Base-by-base conservation (phyloP, 495 filamentous ascomycete genomes). In the Penicillium riverlandense region DNA sequence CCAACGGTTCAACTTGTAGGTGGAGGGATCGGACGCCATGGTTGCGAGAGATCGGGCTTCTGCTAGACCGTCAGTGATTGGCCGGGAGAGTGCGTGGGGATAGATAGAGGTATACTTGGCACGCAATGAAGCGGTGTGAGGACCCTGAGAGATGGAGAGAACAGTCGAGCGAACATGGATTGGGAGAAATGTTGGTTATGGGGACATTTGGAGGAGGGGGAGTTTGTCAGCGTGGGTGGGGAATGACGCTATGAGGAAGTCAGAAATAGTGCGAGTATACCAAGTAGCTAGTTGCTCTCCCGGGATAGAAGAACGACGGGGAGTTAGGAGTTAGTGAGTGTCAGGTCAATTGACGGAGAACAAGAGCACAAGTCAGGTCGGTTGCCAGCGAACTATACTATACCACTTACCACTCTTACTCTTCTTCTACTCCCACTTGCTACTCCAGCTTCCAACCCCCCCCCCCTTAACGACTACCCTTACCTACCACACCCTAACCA, bases 1-100 rank as follows among this genome's bases (percentile, higher is more conserved):
- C 81, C 60, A 67, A 90, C 86, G 87, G 63, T 91, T 90, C 57
- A 95, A 79, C 70, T 88, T 90, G 70, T 95, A 96, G 45, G 76
- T 90, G 51, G 79, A 80, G 29, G 79, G 74, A 52, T 96, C 79
- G 13, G 90, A 84, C 45, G 83, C 74, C 85, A 94, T 95, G 57
- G 78, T 75, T 60, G 67, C 65, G 63, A 67, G 58, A 37, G 66
- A 61, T 59, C 64, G 53, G 29, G 48, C 46, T 52, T 46, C 58
- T 61, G 44, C 9, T 37, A 12, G n/a, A 32, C 40, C n/a, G 47
- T 57, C 6, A 59, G 45, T 50, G 45, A 47, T 50, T 45, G 40
- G 43, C 5, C 22, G 7, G 29, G 22, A 22, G 22, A 6, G 22
- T 22, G 22, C 22, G 29, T 11, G 13, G 35, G 11, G 11, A 35